Base-by-base conservation (phyloP, 2,329 filamentous ascomycete genomes). In the Epicoccum sorghinum region DNA sequence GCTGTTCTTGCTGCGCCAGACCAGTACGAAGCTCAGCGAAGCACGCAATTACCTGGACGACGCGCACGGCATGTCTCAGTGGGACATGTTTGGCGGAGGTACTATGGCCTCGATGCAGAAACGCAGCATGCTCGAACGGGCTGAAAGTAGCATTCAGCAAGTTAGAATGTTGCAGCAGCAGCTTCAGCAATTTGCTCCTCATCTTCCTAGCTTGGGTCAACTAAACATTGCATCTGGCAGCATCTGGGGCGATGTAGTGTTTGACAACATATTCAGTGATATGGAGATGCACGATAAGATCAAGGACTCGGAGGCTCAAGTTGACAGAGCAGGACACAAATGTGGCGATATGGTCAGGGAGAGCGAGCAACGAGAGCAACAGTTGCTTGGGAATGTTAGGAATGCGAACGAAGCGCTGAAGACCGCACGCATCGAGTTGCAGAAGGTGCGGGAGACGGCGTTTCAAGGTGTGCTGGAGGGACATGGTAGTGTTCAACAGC, bases 181-280 rank as follows among this genome's bases (percentile, higher is more conserved):
- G 44, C 76, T 83, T 2, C 71, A 70, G 42, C 67, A 68, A 5
- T 64, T 76, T 12, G 78, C 78, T 2, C 77, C 75, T 0, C 55
- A 69, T 1, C 70, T 83, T 1, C 62, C 65, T 3, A 59, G 65
- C 3, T 67, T 85, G 47, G 68, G 70, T 0, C 48, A 65, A 0
- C 73, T 82, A 18, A 67, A 68, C 18, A 78, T 84, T 41, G 76
- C 78, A 0, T 73, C 78, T 36, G 79, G 80, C 0, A 75, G 68
- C 48, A 72, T 82, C 12, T 75, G 83, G 66, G 74, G 73, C 7
- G 81, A 84, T 55, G 73, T 84, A 2, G 73, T 84, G n/a, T 83
- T 84, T 59, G 80, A 84, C 61, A 83, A 83, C 44, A 77, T 83
- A 52, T 81, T 82, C 61, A 77, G 75, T 7, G 82, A 84, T 52